These are phyloP conservation scores for Hygrophoropsis aurantiaca DNA, from an alignment of 768 basidiomycete species.

Conservation along the genomic window DNA sequence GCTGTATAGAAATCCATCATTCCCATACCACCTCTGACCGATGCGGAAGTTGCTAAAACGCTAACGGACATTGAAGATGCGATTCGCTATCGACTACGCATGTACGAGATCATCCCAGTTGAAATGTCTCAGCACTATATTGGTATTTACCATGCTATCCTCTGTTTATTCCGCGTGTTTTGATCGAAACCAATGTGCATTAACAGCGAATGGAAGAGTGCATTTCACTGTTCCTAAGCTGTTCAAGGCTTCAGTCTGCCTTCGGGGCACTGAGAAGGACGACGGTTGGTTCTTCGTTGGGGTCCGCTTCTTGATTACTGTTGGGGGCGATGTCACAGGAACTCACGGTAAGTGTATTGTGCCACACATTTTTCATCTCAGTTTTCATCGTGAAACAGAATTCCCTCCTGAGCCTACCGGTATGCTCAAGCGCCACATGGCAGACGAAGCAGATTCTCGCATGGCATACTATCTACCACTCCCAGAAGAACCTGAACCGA, in stretches of 20 bases:
- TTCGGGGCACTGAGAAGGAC: slow-evolving; percentile 64
- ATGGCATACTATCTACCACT: slow-evolving; percentile 62
- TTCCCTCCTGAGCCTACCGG: slow-evolving; percentile 71
- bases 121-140: slow-evolving; percentile 77
- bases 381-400: slow-evolving; percentile 39
- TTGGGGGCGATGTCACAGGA: slow-evolving; percentile 73
- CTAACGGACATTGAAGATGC: slow-evolving; percentile 72
- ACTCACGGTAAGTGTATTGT: slow-evolving; percentile 53
- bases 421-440: slow-evolving; percentile 62
- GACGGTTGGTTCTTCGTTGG: slow-evolving; percentile 88
- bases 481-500: slow-evolving; percentile 40
- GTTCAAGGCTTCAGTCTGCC: slow-evolving; percentile 73
- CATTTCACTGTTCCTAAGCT: slow-evolving; percentile 71
- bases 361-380: neutral
- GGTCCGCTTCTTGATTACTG: slow-evolving; percentile 70
- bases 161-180: slow-evolving; percentile 18
- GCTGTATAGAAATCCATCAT: slow-evolving; percentile 63
- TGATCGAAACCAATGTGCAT: slow-evolving; percentile 7
- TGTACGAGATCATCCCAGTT: slow-evolving; percentile 77
- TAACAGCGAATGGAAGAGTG: slow-evolving; percentile 72
- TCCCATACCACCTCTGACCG: slow-evolving; percentile 64
- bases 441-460: slow-evolving; percentile 70
- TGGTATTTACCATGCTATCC: slow-evolving; percentile 39
- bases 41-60: slow-evolving; percentile 63
- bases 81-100: slow-evolving; percentile 76